Base-by-base conservation (phyloP, 345 rosid genomes). In the Lepidium didymum region DNA sequence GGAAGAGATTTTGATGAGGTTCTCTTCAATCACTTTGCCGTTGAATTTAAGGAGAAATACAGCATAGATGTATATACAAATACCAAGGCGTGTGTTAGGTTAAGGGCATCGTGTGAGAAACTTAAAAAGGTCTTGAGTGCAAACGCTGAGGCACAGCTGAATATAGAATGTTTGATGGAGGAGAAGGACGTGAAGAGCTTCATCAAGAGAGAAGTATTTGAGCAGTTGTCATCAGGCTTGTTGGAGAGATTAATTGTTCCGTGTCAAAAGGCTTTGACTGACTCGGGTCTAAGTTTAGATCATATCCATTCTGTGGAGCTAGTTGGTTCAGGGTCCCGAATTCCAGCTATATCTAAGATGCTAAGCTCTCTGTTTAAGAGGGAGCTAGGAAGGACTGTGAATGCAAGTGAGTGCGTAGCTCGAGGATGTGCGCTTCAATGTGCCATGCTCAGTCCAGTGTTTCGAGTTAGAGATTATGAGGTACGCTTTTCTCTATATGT, bases 391-490 rank as follows among this genome's bases (percentile, higher is more conserved):
- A 84, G 91, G 56, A 86, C 82, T 29, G 75, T 86, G 51, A 84
- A 84, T 66, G 89, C 87, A 5, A 87, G 87, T 61, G 92, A 87
- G 78, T 87, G 87, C 16, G 89, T 84, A 27, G 86, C 86, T 29
- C 84, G 82, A 40, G 89, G 89, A 44, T 87, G 92, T 78, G 89
- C 92, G 37, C 83, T 87, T 64, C 89, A 87, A 41, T 85, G 92
- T 69, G 89, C 92, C 60, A 85, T 87, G 86, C 86, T 87, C 44
- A 83, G 89, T 70, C 87, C 92, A 43, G 34, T 76, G 68, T 84
- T 78, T 12, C 80, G 84, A n/a, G 85, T 81, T 49, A 80, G 81
- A 74, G 88, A 84, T 45, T 82, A 75, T 74, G 86, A 84, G 88
- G 87, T 84, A 75, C 11, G 52, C 46, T 58, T 65, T 66, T 56